These are phyloP conservation scores for Scorias spongiosa DNA, from an alignment of 2,329 filamentous ascomycete species.

Conservation along the genomic window DNA sequence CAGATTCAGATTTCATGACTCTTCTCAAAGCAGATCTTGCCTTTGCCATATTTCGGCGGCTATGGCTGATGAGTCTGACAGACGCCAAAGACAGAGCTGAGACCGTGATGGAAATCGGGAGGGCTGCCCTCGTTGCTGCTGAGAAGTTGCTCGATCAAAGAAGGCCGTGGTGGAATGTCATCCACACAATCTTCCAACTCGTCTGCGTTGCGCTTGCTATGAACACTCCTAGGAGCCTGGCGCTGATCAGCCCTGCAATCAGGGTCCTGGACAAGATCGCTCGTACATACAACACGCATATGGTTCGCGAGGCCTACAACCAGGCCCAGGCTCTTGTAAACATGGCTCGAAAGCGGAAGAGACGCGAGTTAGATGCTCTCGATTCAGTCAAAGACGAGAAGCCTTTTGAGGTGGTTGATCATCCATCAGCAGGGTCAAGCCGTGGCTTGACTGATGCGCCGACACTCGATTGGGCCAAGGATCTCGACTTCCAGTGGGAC, in stretches of 20 bases:
- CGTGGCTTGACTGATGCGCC: slow-evolving; percentile 14
- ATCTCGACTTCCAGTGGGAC: slow-evolving; percentile 20
- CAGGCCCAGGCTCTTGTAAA: slow-evolving; percentile 17
- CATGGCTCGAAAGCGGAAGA: slow-evolving; percentile 18
- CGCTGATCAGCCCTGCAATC: slow-evolving; percentile 22
- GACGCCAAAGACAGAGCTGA: slow-evolving; percentile 24
- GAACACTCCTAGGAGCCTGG: slow-evolving; percentile 23
- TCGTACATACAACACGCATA: slow-evolving; percentile 21
- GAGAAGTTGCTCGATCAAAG: slow-evolving; percentile 19
- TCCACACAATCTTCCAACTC: slow-evolving; percentile 28
- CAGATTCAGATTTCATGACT: slow-evolving; percentile 23
- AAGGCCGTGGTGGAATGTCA: slow-evolving; percentile 29
- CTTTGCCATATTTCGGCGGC: slow-evolving; percentile 32
- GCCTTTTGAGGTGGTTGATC: slow-evolving; percentile 12
- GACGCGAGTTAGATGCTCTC: slow-evolving; percentile 18
- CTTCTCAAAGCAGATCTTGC: slow-evolving; percentile 37
- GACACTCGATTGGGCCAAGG: slow-evolving; percentile 19
- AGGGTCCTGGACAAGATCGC: slow-evolving; percentile 24
- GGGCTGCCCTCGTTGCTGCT: slow-evolving; percentile 21
- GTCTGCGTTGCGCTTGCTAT: slow-evolving; percentile 27
- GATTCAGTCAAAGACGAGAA: slow-evolving; percentile 12
- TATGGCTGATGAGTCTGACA: slow-evolving; percentile 25
- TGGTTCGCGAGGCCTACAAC: slow-evolving; percentile 24
- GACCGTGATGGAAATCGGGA: slow-evolving; percentile 22
- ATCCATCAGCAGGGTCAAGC: slow-evolving; percentile 13